Base-by-base conservation (phyloP, 202 grass and related monocot species). In the Panicum virgatum region DNA sequence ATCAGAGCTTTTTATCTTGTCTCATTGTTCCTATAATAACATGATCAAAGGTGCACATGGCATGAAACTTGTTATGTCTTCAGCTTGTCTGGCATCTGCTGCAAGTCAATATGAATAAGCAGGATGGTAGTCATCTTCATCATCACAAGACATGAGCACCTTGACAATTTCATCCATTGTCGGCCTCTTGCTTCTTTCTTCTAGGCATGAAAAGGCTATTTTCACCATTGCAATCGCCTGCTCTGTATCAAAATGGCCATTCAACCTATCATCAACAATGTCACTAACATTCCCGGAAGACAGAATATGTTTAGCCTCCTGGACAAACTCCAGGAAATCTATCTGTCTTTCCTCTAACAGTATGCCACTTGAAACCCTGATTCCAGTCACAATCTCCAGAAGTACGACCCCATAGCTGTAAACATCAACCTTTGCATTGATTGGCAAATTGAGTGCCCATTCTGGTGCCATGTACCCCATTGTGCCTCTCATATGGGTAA, bases 391-490 rank as follows among this genome's bases (percentile, higher is more conserved):
- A 52, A 93, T 83, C 71, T 97, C 91, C 25, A 97, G 66, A 58
- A 97, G 84, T 42, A 93, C 89, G 12, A 93, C 78, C 14, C 89
- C 91, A 7, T 89, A 93, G 82, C 94, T 93, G 85, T 97, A 97
- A 34, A 97, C 94, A 81, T 97, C 91, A 5, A 93, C 91, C 83
- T 97, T 97, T n/a, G 80, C 86, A 23, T 90, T 93, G 79, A 97
- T 90, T 0, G 91, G 84, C 13, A 75, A 54, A 58, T 86, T 86
- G 16, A 89, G 18, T 34, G 85, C 79, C 92, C 92, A 94, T 83
- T 94, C 92, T 27, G 89, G 92, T 66, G 89, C 88, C 74, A 94
- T 91, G 81, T 94, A 94, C 10, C 92, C 92, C 77, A 71, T 84
- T 20, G 92, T 94, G 22, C 92, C 92, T 75, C 92, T 81, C 83